These are phyloP conservation scores for Kodamaea nitidulidarum DNA, from an alignment of 805 yeast species.

Conservation along the genomic window DNA sequence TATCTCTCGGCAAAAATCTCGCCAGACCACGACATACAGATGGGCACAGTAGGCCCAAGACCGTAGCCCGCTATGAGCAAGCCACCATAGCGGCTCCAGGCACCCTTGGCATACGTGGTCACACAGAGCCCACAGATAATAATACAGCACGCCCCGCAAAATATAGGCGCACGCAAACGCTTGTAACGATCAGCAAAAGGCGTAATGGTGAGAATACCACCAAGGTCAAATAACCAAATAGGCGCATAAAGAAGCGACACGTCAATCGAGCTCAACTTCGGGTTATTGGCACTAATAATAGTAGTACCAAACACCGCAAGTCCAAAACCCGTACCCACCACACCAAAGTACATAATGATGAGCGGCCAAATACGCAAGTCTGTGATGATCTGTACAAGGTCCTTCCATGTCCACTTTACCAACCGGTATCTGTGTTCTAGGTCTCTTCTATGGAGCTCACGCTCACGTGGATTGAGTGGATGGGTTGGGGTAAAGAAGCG, in stretches of 20 bases:
- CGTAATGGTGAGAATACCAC: conserved; percentile 68
- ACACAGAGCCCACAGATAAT: conserved; percentile 74
- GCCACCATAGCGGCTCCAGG: conserved; percentile 80
- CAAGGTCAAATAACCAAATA: conserved; percentile 82
- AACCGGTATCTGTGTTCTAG: conserved; percentile 49
- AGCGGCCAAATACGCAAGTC: conserved; percentile 78
- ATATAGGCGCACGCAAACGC: conserved; percentile 56
- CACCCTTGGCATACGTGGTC: conserved; percentile 66
- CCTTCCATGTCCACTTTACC: conserved; percentile 55
- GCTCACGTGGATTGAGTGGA: conserved; percentile 55
- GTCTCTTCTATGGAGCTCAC: conserved; percentile 54
- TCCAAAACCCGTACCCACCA: conserved; percentile 88
- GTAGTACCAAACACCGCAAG: conserved; percentile 82
- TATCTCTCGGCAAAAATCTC: conserved; percentile 67
- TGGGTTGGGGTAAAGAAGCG: conserved; percentile 27
- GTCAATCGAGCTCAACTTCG: conserved; percentile 57
- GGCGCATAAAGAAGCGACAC: conserved; percentile 81
- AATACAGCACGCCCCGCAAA: conserved; percentile 56
- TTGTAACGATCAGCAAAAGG: conserved; percentile 75
- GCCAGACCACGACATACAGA: conserved; percentile 77
- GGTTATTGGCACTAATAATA: conserved; percentile 61
- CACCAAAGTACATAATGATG: conserved; percentile 86
- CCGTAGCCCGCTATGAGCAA: conserved; percentile 81
- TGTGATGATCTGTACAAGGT: conserved; percentile 48
- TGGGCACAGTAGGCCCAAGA: conserved; percentile 87